Conservation (phyloP, 139 green algal species). For the Coelastrella sp. region DNA sequence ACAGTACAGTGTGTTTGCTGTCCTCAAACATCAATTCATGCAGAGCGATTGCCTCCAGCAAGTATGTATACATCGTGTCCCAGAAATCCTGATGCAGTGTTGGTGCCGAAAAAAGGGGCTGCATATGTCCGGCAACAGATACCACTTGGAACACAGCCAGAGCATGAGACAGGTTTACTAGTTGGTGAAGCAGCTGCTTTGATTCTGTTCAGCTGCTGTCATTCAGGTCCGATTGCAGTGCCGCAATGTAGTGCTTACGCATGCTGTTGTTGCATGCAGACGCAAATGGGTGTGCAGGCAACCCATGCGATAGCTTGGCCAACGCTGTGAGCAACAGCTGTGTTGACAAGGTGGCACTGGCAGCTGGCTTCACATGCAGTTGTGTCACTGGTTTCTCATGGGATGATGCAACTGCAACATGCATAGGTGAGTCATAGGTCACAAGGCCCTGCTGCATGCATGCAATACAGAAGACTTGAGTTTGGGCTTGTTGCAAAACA, state of each 20-base stretch:
- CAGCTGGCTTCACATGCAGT: not conserved
- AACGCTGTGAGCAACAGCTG: not conserved
- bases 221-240: not conserved
- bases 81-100: no score
- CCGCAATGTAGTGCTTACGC: not conserved
- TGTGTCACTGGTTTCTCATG: not conserved
- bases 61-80: no score
- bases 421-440: not conserved
- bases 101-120: no score
- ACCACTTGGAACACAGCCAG: no score
- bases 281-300: not conserved
- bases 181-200: no score
- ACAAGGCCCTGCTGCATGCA: not conserved
- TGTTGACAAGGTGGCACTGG: not conserved
- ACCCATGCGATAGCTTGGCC: not conserved
- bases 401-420: not conserved
- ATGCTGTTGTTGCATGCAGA: not conserved
- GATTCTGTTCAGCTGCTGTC: not conserved
- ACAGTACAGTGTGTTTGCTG: not conserved
- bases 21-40: not conserved
- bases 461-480: no score
- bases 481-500: no score
- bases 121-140: no score
- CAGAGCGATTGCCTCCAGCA: not conserved
- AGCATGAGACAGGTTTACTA: no score